These are phyloP conservation scores for Elongisporangium anandrum DNA, from an alignment of 352 stramenopile genomes.

Conservation along the genomic window DNA sequence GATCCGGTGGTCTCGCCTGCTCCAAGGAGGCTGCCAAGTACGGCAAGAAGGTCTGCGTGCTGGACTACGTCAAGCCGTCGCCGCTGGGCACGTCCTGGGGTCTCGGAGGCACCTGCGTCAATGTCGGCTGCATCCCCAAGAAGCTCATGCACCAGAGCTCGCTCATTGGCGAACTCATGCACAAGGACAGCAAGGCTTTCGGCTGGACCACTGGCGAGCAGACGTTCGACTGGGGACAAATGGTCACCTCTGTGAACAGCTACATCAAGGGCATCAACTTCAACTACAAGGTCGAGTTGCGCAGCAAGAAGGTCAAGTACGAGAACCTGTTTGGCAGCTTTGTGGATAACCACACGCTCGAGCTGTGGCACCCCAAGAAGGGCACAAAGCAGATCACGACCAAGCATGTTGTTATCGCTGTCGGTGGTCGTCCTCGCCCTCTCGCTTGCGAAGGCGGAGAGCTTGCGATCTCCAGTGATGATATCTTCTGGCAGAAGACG, in stretches of 20 bases:
- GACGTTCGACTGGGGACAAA: conserved; percentile 87
- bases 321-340: conserved; percentile 93
- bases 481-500: conserved; percentile 82
- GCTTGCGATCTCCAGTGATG: conserved; percentile 90
- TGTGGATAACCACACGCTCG: conserved; percentile 91
- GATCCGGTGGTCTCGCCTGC: conserved; percentile 89
- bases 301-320: conserved; percentile 94
- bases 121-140: conserved; percentile 99
- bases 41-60: conserved; percentile 92
- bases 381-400: conserved; percentile 90
- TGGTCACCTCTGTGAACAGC: conserved; percentile 93
- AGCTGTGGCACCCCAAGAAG: conserved; percentile 86
- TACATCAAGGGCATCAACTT: conserved; percentile 99
- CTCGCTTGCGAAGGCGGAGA: conserved; percentile 90
- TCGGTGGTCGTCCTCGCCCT: conserved; percentile 90
- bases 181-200: conserved; percentile 84
- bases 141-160: conserved; percentile 98
- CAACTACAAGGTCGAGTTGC: conserved; percentile 96
- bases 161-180: conserved; percentile 86
- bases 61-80: conserved; percentile 95
- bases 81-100: conserved; percentile 88
- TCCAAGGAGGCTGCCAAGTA: conserved; percentile 93
- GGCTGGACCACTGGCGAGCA: conserved; percentile 70
- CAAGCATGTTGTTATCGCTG: conserved; percentile 92
- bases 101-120: conserved; percentile 97